Percentiles rank a stretch among this genome's conserved stretches.
These are phyloP conservation scores for Cadophora malorum DNA, from an alignment of 2,329 filamentous ascomycete species.

Conservation along the genomic window DNA sequence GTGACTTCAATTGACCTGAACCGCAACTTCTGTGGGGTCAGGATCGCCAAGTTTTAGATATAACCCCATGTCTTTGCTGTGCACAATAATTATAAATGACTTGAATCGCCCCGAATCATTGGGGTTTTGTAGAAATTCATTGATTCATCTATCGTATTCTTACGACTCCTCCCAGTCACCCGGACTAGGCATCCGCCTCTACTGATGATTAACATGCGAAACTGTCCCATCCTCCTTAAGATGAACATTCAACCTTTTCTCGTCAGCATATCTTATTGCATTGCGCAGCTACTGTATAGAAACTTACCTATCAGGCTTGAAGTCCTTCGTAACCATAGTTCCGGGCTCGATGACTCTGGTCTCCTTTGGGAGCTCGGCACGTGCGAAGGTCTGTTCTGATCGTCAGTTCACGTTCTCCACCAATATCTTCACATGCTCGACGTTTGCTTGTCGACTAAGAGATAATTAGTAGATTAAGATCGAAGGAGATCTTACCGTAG, in stretches of 20 bases:
- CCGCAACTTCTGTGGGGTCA: too few species aligned
- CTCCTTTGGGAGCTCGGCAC: conserved; percentile 62
- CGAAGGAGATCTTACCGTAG: conserved; percentile 55
- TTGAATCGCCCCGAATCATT: too few species aligned
- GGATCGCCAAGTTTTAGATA: too few species aligned
- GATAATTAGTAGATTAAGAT: neutral
- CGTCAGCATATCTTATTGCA: conserved; percentile 10
- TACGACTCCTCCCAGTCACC: too few species aligned
- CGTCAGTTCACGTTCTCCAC: neutral
- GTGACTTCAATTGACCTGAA: too few species aligned
- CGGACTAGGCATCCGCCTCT: too few species aligned
- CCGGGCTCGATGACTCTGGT: conserved; percentile 63
- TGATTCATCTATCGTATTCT: conserved; percentile 22
- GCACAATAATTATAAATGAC: too few species aligned
- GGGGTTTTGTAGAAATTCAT: too few species aligned
- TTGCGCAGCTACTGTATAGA: neutral
- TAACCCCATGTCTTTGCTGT: too few species aligned
- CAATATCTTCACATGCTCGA: neutral
- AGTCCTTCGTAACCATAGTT: conserved; percentile 64
- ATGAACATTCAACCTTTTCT: conserved; percentile 63
- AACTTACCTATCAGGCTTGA: conserved; percentile 46
- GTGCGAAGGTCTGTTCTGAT: conserved; percentile 60
- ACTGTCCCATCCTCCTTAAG: conserved; percentile 66
- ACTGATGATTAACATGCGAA: conserved; percentile 59
- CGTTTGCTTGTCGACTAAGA: neutral